Evolutionary conservation across 164 flowering plant species (phyloP), one percentile per base, ranked within the genome.

Genomic region (Taxillus chinensis): DNA sequence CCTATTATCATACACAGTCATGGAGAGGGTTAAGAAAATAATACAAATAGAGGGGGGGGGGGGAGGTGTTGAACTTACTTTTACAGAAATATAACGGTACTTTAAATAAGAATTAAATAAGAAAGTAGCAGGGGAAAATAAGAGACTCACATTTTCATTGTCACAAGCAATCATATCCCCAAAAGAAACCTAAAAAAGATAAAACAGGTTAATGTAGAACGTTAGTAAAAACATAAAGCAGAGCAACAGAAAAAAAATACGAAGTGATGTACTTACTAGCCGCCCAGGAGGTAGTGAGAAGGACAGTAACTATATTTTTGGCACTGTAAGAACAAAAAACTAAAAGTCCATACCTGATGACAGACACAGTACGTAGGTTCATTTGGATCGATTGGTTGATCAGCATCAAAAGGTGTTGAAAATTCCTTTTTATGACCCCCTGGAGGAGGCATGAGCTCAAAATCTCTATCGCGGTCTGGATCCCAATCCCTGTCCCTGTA

Each of bases 151-250:
- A 77, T 86, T 83, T 56, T 89, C 97, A 68, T 86, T 87, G 78
- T 95, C 99, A 70, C 99, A 95, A 17, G 99, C 99, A 76, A 95
- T 95, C 99, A 95, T 95, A 76, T 95, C 99, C 54, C 99, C 99
- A 68, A 86, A 95, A 7, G 97, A 91, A 37, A 91, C 99, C 99
- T 95, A 74, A 40, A 71, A 58, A 38, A 57, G 27, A 27, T 27
- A 27, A 27, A 27, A 27, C 27, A 27, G 27, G 27, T 27, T 27
- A 27, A 27, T 27, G 27, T 27, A 27, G 27, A 27, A 27, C 27
- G 27, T 27, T 27, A 27, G 27, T 27, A 27, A 27, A 27, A 27
- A 27, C 27, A 27, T 27, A 27, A 27, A 27, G 27, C 27, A 27
- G 27, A 27, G 27, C 27, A 27, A 27, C 27, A 27, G 27, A 27